Evolutionary conservation across 2,329 filamentous ascomycete genomes (phyloP).

Genomic region (Capronia americana): DNA sequence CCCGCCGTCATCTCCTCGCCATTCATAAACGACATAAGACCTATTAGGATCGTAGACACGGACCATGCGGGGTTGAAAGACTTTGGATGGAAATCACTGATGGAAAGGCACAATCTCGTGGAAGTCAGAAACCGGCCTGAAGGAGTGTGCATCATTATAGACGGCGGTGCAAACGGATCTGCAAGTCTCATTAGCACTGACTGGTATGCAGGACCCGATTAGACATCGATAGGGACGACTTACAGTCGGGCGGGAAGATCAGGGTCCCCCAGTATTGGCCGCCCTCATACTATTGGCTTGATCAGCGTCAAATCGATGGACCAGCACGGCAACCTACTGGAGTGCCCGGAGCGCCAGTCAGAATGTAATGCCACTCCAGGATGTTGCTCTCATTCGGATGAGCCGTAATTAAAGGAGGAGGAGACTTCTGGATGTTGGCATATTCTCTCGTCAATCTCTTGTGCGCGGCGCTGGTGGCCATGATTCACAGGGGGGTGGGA

Average conservation of each 20-base stretch:
- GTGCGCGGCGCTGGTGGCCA: constrained; percentile 75
- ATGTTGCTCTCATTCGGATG: constrained; percentile 92
- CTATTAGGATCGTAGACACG: constrained; percentile 93
- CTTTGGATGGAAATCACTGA: constrained; percentile 97
- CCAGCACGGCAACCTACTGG: constrained; percentile 53
- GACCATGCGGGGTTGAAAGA: constrained; percentile 99
- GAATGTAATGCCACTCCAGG: constrained; percentile 64
- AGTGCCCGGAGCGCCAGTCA: constrained; percentile 89
- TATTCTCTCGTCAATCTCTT: constrained; percentile 73
- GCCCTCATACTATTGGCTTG: constrained; percentile 58
- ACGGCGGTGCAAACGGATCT: constrained; percentile 90
- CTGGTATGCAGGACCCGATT: background rate
- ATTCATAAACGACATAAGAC: constrained; percentile 96
- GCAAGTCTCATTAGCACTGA: background rate
- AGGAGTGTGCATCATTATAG: constrained; percentile 94
- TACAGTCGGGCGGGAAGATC: constrained; percentile 88
- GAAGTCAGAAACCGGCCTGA: constrained; percentile 94
- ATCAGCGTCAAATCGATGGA: background rate
- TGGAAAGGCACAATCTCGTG: constrained; percentile 89
- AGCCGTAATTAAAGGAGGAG: constrained; percentile 85
- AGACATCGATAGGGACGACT: background rate
- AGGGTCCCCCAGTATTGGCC: constrained; percentile 95
- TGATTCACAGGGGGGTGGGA: constrained; percentile 45
- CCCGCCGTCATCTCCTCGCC: constrained; percentile 98
- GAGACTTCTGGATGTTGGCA: constrained; percentile 71